These are phyloP conservation scores for Micromonas commoda DNA, from an alignment of 139 green algal genomes.

Conservation along the genomic window DNA sequence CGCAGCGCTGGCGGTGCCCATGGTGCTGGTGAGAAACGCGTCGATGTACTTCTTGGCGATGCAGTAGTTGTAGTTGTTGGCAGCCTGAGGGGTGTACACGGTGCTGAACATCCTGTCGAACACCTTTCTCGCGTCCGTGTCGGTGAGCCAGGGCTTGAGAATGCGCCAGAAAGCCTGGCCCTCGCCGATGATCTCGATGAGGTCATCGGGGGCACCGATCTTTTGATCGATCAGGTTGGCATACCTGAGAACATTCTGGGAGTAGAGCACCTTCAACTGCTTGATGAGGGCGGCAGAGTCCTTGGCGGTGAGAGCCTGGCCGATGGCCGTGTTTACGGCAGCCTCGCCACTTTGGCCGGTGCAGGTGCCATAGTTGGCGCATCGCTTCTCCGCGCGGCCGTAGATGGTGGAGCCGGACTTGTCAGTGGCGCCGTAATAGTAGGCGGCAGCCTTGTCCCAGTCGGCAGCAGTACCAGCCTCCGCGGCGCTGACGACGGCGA, in stretches of 20 bases:
- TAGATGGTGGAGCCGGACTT: constrained; percentile 15
- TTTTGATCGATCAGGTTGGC: background rate
- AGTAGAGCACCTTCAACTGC: background rate
- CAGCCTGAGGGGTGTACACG: background rate
- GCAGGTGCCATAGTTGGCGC: constrained; percentile 4
- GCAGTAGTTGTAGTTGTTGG: constrained; percentile 7
- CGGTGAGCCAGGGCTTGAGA: background rate
- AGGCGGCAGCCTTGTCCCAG: background rate
- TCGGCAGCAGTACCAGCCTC: background rate
- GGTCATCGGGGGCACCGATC: background rate
- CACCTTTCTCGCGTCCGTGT: background rate
- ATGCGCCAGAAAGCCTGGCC: constrained; percentile 2
- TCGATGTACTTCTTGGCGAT: no score
- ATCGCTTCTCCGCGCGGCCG: constrained; percentile 1
- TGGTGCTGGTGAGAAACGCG: no score
- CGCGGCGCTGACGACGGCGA: background rate
- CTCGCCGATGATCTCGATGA: background rate
- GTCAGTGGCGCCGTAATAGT: background rate
- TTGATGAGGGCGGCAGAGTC: constrained; percentile 1
- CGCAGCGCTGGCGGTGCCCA: no score
- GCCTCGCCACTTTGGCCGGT: no score
- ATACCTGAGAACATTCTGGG: background rate
- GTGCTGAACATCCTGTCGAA: constrained; percentile 4
- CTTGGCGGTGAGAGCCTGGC: background rate
- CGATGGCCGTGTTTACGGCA: no score